phyloP scores from a whole-genome alignment of 805 yeast species.

The Teunomyces pallodes region DNA sequence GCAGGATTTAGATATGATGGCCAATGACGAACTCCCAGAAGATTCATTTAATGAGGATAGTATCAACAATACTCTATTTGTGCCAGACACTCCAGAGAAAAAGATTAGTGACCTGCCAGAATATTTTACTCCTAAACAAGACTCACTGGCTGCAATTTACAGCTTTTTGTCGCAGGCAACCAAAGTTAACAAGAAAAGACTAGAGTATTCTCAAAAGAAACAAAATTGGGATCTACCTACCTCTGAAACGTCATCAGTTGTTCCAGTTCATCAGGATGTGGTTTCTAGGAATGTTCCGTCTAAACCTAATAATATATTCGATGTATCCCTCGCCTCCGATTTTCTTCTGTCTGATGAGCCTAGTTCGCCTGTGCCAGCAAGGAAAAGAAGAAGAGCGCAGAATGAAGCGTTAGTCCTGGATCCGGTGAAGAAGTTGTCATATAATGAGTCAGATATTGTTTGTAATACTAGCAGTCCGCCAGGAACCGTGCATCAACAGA shows the following conservation, averaged over 20 bases:
- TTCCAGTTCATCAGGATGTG: background rate
- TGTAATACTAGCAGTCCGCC: background rate
- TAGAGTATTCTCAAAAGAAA: background rate
- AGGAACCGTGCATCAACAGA: too few relatives aligned
- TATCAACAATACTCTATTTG: background rate
- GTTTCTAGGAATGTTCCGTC: too few relatives aligned
- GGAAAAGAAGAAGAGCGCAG: background rate
- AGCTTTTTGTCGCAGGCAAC: background rate
- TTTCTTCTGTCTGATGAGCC: background rate
- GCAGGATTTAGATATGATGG: background rate
- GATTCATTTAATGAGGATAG: background rate
- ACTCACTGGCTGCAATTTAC: background rate
- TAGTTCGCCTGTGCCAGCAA: background rate
- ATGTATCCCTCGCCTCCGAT: background rate
- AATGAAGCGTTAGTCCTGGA: background rate
- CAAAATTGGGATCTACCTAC: background rate
- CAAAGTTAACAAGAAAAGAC: background rate
- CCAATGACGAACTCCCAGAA: background rate
- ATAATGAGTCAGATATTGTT: background rate
- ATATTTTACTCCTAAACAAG: background rate
- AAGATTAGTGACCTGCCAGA: background rate
- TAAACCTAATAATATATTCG: background rate
- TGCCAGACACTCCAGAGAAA: background rate
- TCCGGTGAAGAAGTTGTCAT: too few relatives aligned
- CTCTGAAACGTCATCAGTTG: background rate